Percentiles rank a stretch among this genome's conserved stretches.
Evolutionary conservation across 768 basidiomycete genomes (phyloP).

Genomic region (Hygrophorus pudorinus): DNA sequence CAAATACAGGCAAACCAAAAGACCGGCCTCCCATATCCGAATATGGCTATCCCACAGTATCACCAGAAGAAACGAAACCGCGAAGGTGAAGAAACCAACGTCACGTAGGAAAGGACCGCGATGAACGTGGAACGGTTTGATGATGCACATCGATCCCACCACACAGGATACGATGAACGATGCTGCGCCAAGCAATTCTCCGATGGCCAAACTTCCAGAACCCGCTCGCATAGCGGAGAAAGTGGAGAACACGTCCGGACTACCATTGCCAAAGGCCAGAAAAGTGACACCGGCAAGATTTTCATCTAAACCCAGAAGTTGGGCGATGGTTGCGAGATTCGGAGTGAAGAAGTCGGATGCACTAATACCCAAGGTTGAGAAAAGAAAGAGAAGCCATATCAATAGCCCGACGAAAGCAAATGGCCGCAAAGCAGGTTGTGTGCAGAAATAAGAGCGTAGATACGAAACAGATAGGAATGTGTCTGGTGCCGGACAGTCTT

Average conservation of each 20-base stretch:
- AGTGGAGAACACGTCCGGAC: slow-evolving; percentile 93
- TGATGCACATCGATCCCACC: slow-evolving; percentile 95
- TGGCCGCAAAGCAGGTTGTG: slow-evolving; percentile 43
- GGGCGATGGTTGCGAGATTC: slow-evolving; percentile 84
- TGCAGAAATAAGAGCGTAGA: slow-evolving; percentile 62
- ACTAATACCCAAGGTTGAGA: slow-evolving; percentile 90
- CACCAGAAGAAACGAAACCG: slow-evolving; percentile 64
- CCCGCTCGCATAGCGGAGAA: slow-evolving; percentile 84
- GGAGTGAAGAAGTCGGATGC: slow-evolving; percentile 98
- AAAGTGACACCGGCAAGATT: slow-evolving; percentile 95
- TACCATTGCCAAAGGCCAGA: slow-evolving; percentile 94
- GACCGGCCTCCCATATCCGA: slow-evolving; percentile 57
- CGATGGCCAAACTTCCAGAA: slow-evolving; percentile 86
- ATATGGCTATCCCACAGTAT: slow-evolving; percentile 75
- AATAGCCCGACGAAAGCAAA: slow-evolving; percentile 53
- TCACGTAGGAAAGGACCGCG: slow-evolving; percentile 81
- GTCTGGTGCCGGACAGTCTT: slow-evolving; percentile 43
- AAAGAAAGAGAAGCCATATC: slow-evolving; percentile 83
- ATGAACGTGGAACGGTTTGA: slow-evolving; percentile 86
- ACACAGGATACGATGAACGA: slow-evolving; percentile 95
- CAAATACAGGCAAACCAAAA: slow-evolving; percentile 65
- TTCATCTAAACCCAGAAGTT: slow-evolving; percentile 80
- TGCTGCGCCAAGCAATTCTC: slow-evolving; percentile 91
- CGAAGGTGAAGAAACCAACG: slow-evolving; percentile 86
- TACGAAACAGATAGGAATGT: slow-evolving; percentile 69